Evolutionary conservation across 306 rosid species (phyloP).

Genomic region (Oxytropis ochrocephala): DNA sequence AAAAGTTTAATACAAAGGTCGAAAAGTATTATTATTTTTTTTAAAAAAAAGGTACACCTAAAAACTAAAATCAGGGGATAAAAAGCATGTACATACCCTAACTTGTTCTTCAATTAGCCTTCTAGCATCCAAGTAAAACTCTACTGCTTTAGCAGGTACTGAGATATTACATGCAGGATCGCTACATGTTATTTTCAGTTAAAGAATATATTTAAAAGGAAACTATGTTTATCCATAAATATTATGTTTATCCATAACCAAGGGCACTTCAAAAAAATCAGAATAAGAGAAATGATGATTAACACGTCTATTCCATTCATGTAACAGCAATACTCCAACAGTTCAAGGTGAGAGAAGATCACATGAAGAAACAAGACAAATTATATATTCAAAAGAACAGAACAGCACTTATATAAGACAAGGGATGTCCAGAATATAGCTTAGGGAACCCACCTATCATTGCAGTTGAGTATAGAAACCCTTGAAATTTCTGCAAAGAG

Average conservation of each 20-base stretch:
- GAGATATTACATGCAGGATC: conserved; percentile 16
- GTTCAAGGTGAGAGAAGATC: neutral
- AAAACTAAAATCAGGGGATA: conserved; percentile 6
- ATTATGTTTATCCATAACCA: neutral
- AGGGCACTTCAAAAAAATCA: neutral
- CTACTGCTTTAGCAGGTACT: conserved; percentile 85
- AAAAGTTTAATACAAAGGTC: neutral
- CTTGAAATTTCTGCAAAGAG: conserved; percentile 68
- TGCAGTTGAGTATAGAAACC: conserved; percentile 44
- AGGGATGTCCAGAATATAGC: conserved; percentile 1
- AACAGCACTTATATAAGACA: neutral
- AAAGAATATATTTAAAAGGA: neutral
- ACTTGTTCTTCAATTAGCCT: conserved; percentile 76
- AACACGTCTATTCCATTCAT: conserved; percentile 4
- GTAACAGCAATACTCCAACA: neutral
- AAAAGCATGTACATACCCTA: conserved; percentile 38
- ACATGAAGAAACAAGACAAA: neutral
- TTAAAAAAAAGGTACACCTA: neutral
- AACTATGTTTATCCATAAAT: no score
- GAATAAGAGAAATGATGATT: neutral
- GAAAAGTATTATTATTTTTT: neutral
- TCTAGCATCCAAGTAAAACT: conserved; percentile 76
- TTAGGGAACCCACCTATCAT: conserved; percentile 45
- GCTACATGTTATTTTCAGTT: neutral
- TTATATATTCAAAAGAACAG: neutral